These are phyloP conservation scores for Amphicarpaea edgeworthii DNA, from an alignment of 306 rosid genomes.

Conservation along the genomic window DNA sequence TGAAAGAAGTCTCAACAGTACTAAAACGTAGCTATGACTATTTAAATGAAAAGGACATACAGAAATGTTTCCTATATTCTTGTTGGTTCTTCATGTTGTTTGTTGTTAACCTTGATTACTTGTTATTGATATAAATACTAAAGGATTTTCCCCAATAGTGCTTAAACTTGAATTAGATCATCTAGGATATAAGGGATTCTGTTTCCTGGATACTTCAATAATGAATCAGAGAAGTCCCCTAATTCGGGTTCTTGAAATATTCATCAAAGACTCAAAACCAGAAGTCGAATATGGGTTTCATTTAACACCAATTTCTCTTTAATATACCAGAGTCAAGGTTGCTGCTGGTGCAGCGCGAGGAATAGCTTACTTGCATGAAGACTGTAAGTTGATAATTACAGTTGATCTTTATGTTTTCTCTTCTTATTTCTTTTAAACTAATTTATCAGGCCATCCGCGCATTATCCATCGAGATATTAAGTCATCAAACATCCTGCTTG, in stretches of 20 bases:
- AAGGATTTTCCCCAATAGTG: not conserved
- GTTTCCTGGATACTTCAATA: conserved; percentile 20
- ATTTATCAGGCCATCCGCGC: conserved; percentile 95
- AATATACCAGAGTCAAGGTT: conserved; percentile 85
- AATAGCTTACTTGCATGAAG: conserved; percentile 96
- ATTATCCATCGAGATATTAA: conserved; percentile 98
- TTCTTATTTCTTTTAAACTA: conserved; percentile 28
- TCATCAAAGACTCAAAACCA: conserved; percentile 2
- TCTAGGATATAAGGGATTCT: conserved; percentile 11
- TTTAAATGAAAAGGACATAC: too few species aligned
- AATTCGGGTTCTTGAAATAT: conserved; percentile 13
- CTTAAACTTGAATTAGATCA: conserved; percentile 26
- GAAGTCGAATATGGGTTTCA: too few species aligned
- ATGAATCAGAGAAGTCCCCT: conserved; percentile 17
- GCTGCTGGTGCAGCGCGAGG: conserved; percentile 98
- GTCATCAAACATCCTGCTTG: conserved; percentile 96
- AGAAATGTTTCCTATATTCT: not conserved
- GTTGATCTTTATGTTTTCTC: conserved; percentile 16
- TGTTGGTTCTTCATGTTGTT: conserved; percentile 41
- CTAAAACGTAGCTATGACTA: too few species aligned
- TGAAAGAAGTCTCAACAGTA: too few species aligned
- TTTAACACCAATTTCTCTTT: too few species aligned
- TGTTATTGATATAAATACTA: conserved; percentile 1
- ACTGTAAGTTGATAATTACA: conserved; percentile 71
- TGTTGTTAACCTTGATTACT: conserved; percentile 11